These are phyloP conservation scores for Cladophialophora yegresii DNA, from an alignment of 2,329 filamentous ascomycete genomes.

Conservation along the genomic window DNA sequence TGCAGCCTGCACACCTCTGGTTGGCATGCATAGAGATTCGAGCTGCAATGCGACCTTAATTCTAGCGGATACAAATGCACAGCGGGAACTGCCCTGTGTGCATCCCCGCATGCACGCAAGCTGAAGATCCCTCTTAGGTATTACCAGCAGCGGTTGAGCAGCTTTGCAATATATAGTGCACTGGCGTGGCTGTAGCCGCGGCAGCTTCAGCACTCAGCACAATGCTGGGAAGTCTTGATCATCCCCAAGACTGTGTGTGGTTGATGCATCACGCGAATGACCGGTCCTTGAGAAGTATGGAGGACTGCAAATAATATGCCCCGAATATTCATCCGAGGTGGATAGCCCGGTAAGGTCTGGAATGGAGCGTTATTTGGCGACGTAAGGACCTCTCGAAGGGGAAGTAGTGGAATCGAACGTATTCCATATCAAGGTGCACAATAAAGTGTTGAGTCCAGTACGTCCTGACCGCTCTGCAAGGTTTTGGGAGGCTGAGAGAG, in stretches of 20 bases:
- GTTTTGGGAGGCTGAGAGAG: not conserved
- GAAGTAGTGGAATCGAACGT: not conserved
- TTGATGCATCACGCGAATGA: no score
- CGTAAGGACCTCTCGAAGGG: not conserved
- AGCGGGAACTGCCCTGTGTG: slow-evolving; percentile 26
- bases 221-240: not conserved
- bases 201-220: not conserved
- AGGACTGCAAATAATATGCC: not conserved
- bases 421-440: not conserved
- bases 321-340: not conserved
- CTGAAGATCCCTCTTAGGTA: slow-evolving; percentile 27
- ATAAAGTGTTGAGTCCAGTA: not conserved
- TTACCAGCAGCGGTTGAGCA: not conserved
- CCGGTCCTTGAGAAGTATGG: not conserved
- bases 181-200: not conserved
- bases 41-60: slow-evolving; percentile 34
- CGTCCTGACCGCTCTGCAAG: not conserved
- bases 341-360: not conserved
- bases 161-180: not conserved
- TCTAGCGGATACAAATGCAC: slow-evolving; percentile 29
- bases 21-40: slow-evolving; percentile 14
- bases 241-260: no score
- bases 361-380: not conserved
- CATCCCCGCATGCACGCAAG: slow-evolving; percentile 30
- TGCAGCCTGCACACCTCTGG: slow-evolving; percentile 23